A percentile compares a stretch with the other conserved stretches of the same genome.
Conservation (phyloP, 1,284 basidiomycete genomes). For the Cutaneotrichosporon cavernicola region DNA sequence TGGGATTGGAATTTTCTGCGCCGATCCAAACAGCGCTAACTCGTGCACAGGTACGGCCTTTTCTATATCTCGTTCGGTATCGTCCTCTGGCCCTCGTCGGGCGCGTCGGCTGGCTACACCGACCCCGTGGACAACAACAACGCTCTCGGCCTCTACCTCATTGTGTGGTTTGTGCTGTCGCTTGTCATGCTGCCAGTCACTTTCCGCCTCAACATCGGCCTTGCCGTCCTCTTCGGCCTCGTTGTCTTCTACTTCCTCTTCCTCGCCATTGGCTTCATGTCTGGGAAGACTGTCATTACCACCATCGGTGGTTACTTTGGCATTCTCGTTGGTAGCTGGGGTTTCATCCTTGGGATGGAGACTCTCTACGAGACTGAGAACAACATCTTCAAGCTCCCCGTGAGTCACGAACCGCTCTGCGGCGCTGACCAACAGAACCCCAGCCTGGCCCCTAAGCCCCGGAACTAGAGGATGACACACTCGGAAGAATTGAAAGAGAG, state of each 20-base stretch:
- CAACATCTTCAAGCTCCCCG: conserved; percentile 23
- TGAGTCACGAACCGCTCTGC: neutral
- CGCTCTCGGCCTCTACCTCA: conserved; percentile 21
- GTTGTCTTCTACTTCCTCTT: conserved; percentile 25
- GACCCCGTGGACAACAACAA: conserved; percentile 20
- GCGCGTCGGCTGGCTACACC: conserved; percentile 13
- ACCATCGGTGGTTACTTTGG: conserved; percentile 22
- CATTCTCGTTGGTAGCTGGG: conserved; percentile 21
- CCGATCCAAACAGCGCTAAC: neutral
- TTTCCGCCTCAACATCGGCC: conserved; percentile 21
- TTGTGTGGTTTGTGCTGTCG: conserved; percentile 20
- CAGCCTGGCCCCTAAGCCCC: neutral
- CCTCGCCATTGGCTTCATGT: conserved; percentile 24
- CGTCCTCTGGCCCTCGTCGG: conserved; percentile 20
- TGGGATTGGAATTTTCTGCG: neutral
- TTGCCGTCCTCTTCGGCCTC: conserved; percentile 19
- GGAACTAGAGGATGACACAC: neutral
- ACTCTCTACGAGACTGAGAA: conserved; percentile 20
- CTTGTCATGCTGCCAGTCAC: conserved; percentile 21
- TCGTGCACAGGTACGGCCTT: conserved; percentile 18
- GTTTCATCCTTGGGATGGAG: conserved; percentile 22
- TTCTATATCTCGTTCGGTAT: conserved; percentile 25
- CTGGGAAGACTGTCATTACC: conserved; percentile 12
- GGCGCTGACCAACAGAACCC: neutral
- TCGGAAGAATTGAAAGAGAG: neutral